These are phyloP conservation scores for Coemansia sp. DNA, from an alignment of 192 early-diverging fungal genomes.

Conservation along the genomic window DNA sequence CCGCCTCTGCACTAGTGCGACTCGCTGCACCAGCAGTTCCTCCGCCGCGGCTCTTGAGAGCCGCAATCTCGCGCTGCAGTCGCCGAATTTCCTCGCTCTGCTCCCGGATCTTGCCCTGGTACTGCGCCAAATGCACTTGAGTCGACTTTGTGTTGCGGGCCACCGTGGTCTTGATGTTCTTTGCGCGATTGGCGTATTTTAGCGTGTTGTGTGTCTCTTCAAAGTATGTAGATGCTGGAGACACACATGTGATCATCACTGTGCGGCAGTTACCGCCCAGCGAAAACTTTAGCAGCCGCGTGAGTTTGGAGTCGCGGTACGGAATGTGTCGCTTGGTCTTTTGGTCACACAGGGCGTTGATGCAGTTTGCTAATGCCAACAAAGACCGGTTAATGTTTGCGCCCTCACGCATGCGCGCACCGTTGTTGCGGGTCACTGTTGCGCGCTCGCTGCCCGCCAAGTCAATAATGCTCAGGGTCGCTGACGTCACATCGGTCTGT, in stretches of 20 bases:
- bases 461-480: constrained; percentile 73
- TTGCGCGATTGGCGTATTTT: constrained; percentile 73
- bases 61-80: constrained; percentile 53
- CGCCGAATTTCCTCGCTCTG: constrained; percentile 60
- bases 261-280: constrained; percentile 79
- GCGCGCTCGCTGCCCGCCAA: constrained; percentile 74
- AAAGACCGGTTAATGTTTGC: constrained; percentile 77
- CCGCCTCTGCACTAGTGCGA: constrained; percentile 19
- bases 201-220: constrained; percentile 80
- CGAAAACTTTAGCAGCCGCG: constrained; percentile 70
- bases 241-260: constrained; percentile 78
- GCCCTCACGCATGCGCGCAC: constrained; percentile 72
- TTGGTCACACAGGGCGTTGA: constrained; percentile 65
- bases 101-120: constrained; percentile 62
- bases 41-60: constrained; percentile 11
- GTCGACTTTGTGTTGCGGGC: constrained; percentile 59
- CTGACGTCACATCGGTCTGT: constrained; percentile 53
- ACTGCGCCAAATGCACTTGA: constrained; percentile 62
- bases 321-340: constrained; percentile 64
- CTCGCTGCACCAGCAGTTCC: neutral
- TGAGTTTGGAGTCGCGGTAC: constrained; percentile 76
- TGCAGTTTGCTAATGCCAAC: constrained; percentile 74
- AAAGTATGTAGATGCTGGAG: constrained; percentile 61
- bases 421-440: constrained; percentile 61
- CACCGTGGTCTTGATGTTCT: constrained; percentile 71